Base-by-base conservation (phyloP, 257 asterid species). In the Solanum paucissectum region DNA sequence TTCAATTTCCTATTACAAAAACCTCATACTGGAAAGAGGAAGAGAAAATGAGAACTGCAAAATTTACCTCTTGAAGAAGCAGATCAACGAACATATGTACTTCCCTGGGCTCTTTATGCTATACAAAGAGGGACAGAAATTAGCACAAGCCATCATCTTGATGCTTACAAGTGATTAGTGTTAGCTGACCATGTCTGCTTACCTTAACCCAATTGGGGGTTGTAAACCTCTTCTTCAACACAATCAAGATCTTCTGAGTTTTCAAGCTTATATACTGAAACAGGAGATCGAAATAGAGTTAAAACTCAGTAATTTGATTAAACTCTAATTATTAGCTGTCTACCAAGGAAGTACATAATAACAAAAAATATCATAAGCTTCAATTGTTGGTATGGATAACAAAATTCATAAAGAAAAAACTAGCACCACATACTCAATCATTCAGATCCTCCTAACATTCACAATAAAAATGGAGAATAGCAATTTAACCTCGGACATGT, bases 71-170 rank as follows among this genome's bases (percentile, higher is more conserved):
- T 84, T 92, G 96, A 85, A 92, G 97, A 90, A 97, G 97, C 85
- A 97, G 92, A 94, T 97, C 98, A 82, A 97, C 98, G 87, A 93
- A 95, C 99, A 97, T 97, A 90, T 97, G 99, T 88, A 97, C 99
- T 92, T 97, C 99, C 91, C 99, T 94, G 88, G 99, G 99, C 91
- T 97, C 99, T 91, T 97, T 97, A 87, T 97, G 99, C 99, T 97
- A 91, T 85, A 66, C 38, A 44, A 81, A 81, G 69, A 81, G 14
- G 84, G 85, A 81, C 25, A 88, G 23, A 42, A 21, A 85, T 72
- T 49, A 88, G 88, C 87, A 42, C 21, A 88, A 40, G 44, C 72
- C 16, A 84, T 81, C 16, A 81, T 29, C 32, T 16, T 81, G 38
- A 46, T 81, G 85, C 68, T 79, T 79, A 79, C 68, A 49, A 81